Evolutionary conservation across 495 filamentous ascomycete species (phyloP).

Genomic region (Filosporella fistucella): DNA sequence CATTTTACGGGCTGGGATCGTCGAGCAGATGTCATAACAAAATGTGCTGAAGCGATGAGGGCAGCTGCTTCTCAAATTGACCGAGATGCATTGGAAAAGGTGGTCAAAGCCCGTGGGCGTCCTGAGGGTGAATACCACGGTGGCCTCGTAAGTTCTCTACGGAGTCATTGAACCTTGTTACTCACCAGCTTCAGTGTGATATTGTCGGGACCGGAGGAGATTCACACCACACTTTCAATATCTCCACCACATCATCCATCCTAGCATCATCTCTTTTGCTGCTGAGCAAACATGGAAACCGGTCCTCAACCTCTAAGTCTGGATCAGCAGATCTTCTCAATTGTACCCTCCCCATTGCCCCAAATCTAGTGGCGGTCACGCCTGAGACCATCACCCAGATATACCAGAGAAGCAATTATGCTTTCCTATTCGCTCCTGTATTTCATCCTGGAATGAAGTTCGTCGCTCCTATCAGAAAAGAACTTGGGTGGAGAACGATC

Average conservation of each 20-base stretch:
- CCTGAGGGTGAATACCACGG: slow-evolving; percentile 67
- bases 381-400: slow-evolving; percentile 62
- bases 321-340: slow-evolving; percentile 90
- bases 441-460: slow-evolving; percentile 93
- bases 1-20: slow-evolving; percentile 82
- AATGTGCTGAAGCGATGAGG: slow-evolving; percentile 65
- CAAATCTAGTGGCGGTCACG: slow-evolving; percentile 67
- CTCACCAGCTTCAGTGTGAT: slow-evolving; percentile 57
- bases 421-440: slow-evolving; percentile 92
- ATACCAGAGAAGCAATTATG: slow-evolving; percentile 79
- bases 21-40: slow-evolving; percentile 73
- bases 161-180: slow-evolving; percentile 5
- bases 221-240: slow-evolving; percentile 95
- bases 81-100: slow-evolving; percentile 47
- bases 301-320: slow-evolving; percentile 90
- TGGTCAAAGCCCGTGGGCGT: slow-evolving; percentile 49
- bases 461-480: slow-evolving; percentile 75
- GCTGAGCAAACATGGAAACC: slow-evolving; percentile 92
- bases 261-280: slow-evolving; percentile 78
- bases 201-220: slow-evolving; percentile 98
- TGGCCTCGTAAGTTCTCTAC: slow-evolving; percentile 51
- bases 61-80: slow-evolving; percentile 66
- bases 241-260: slow-evolving; percentile 91
- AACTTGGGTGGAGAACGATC: slow-evolving; percentile 87
- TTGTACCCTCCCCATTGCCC: slow-evolving; percentile 61